Evolutionary conservation across 495 filamentous ascomycete genomes (phyloP).

Genomic region (Xylaria telfairii): DNA sequence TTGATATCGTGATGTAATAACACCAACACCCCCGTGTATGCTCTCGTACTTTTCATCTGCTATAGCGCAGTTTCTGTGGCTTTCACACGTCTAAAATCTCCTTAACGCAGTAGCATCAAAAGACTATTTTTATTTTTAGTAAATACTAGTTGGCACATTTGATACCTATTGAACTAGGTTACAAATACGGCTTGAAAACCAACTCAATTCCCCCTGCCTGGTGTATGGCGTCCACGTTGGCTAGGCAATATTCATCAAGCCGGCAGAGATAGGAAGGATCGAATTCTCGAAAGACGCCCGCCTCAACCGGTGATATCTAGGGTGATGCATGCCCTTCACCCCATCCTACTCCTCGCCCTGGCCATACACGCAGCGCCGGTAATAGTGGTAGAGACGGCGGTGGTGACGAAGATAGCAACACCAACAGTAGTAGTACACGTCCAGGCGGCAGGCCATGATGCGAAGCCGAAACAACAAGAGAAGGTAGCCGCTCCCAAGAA

Average conservation of each 20-base stretch:
- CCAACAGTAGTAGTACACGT: background rate
- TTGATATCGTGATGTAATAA: background rate
- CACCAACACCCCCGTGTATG: background rate
- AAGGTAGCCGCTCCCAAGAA: background rate
- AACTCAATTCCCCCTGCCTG: background rate
- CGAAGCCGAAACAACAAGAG: background rate
- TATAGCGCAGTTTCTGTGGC: background rate
- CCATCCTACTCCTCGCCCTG: background rate
- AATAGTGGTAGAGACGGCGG: conserved; percentile 1
- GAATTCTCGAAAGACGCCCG: background rate
- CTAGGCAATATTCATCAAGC: background rate
- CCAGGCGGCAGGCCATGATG: background rate
- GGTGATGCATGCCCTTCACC: conserved; percentile 6
- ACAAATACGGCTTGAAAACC: background rate
- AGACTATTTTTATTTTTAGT: background rate
- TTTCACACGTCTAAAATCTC: background rate
- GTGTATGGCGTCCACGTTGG: background rate
- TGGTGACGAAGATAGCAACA: background rate
- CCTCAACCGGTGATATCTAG: background rate
- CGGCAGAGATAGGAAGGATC: background rate
- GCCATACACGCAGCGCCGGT: conserved; percentile 4
- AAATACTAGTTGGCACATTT: background rate
- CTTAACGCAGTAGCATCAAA: background rate
- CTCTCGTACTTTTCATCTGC: background rate
- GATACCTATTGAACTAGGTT: background rate